These are phyloP conservation scores for Magnusiomyces fungicola DNA, from an alignment of 1,139 yeast species.

Conservation along the genomic window DNA sequence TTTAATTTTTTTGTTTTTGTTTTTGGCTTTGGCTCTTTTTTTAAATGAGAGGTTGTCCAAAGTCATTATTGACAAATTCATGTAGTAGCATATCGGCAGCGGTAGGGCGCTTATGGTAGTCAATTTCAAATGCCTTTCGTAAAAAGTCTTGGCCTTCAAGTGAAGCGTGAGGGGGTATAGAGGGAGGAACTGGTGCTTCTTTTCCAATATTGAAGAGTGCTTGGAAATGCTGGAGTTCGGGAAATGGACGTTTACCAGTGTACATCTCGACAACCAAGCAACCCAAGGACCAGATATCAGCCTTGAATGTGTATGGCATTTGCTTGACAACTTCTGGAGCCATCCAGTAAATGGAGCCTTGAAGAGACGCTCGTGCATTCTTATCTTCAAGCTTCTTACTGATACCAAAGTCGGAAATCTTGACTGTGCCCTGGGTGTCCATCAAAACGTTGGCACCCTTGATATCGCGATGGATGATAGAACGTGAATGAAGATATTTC, in stretches of 20 bases:
- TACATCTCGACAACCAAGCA: slow-evolving; percentile 90
- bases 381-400: slow-evolving; percentile 59
- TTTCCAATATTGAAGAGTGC: slow-evolving; percentile 83
- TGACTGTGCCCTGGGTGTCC: slow-evolving; percentile 84
- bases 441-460: slow-evolving; percentile 90
- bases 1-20: too few species aligned
- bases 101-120: slow-evolving; percentile 63
- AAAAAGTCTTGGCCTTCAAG: slow-evolving; percentile 62
- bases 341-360: slow-evolving; percentile 97
- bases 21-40: too few species aligned
- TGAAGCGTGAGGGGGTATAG: slow-evolving; percentile 68
- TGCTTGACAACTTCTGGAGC: slow-evolving; percentile 96
- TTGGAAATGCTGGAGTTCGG: slow-evolving; percentile 91
- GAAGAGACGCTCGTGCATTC: slow-evolving; percentile 71
- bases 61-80: slow-evolving; percentile 35
- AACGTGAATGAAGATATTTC: slow-evolving; percentile 70
- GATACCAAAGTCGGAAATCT: slow-evolving; percentile 91
- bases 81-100: slow-evolving; percentile 65
- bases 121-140: slow-evolving; percentile 61
- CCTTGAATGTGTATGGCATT: slow-evolving; percentile 78
- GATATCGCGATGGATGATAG: slow-evolving; percentile 84
- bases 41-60: too few species aligned
- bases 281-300: slow-evolving; percentile 95
- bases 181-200: slow-evolving; percentile 59
- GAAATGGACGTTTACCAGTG: slow-evolving; percentile 91